Evolutionary conservation across 441 rosid genomes (phyloP).

Genomic region (Geranium incanum): DNA sequence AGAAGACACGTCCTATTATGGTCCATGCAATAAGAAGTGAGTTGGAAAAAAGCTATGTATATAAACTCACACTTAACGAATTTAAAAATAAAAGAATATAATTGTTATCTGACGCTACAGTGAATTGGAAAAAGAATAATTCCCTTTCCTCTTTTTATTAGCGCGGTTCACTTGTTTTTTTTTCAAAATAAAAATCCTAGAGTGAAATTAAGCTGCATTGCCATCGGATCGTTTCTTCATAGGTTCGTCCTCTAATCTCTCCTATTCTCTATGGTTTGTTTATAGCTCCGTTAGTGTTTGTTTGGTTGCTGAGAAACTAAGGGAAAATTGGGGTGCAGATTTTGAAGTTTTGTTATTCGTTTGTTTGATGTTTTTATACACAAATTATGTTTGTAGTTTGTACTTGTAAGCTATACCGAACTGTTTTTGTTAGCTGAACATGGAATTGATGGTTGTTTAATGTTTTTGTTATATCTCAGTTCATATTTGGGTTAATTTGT

Average conservation of each 20-base stretch:
- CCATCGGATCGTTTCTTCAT: conserved; percentile 8
- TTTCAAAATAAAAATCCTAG: not conserved
- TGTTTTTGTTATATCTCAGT: too few relatives aligned
- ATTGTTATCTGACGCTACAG: too few relatives aligned
- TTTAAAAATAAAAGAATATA: too few relatives aligned
- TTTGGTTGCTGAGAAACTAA: not conserved
- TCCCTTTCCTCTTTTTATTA: not conserved
- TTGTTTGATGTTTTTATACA: too few relatives aligned
- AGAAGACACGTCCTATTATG: too few relatives aligned
- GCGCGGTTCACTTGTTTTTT: not conserved
- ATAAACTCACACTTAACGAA: too few relatives aligned
- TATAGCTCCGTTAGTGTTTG: not conserved
- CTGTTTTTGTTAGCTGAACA: not conserved
- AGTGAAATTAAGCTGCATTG: not conserved
- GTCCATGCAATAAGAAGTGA: too few relatives aligned
- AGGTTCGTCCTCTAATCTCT: not conserved
- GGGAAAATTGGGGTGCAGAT: too few relatives aligned
- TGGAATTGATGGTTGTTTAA: not conserved
- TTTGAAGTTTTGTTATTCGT: too few relatives aligned
- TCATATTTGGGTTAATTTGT: too few relatives aligned
- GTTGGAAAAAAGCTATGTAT: too few relatives aligned
- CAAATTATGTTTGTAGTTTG: not conserved
- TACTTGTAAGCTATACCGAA: not conserved
- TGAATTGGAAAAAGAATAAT: not conserved
- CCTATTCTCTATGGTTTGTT: not conserved